A percentile compares a stretch with the other conserved stretches of the same genome.
Evolutionary conservation across 306 rosid species (phyloP).

Genomic region (Glycine soja): DNA sequence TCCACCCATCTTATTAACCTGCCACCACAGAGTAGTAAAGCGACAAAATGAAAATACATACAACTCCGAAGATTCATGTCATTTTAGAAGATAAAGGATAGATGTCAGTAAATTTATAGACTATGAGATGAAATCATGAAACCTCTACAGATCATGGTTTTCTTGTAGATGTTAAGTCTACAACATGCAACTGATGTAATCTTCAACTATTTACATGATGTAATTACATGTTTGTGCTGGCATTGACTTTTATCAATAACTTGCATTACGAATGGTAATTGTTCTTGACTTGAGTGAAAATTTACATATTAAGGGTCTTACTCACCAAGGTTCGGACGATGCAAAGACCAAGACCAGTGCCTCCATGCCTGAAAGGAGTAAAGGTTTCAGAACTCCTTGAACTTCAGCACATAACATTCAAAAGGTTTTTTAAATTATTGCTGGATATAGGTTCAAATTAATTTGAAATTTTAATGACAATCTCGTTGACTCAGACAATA

Average conservation of each 20-base stretch:
- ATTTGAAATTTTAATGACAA: slow-evolving; percentile 3
- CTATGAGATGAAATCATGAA: slow-evolving; percentile 22
- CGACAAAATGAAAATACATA: slow-evolving; percentile 28
- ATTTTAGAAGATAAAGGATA: slow-evolving; percentile 24
- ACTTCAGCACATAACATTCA: slow-evolving; percentile 30
- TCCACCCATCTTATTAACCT: slow-evolving; percentile 99
- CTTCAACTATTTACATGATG: slow-evolving; percentile 4
- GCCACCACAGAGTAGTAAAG: slow-evolving; percentile 38
- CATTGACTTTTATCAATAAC: background rate
- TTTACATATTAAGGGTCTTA: slow-evolving; percentile 40
- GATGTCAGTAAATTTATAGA: slow-evolving; percentile 19
- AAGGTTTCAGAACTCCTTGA: slow-evolving; percentile 20
- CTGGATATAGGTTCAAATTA: slow-evolving; percentile 21
- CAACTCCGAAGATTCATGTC: slow-evolving; percentile 26
- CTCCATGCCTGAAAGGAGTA: slow-evolving; percentile 82
- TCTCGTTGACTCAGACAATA: background rate
- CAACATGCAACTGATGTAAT: slow-evolving; percentile 38
- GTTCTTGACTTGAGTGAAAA: slow-evolving; percentile 5
- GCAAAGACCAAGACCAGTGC: slow-evolving; percentile 99
- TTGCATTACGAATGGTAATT: slow-evolving; percentile 30
- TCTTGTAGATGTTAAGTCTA: background rate
- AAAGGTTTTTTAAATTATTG: slow-evolving; percentile 19
- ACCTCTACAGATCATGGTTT: slow-evolving; percentile 20
- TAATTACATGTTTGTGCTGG: slow-evolving; percentile 8
- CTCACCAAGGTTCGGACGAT: slow-evolving; percentile 93